Conservation (phyloP, 495 filamentous ascomycete genomes). For the Penicillium subrubescens region DNA sequence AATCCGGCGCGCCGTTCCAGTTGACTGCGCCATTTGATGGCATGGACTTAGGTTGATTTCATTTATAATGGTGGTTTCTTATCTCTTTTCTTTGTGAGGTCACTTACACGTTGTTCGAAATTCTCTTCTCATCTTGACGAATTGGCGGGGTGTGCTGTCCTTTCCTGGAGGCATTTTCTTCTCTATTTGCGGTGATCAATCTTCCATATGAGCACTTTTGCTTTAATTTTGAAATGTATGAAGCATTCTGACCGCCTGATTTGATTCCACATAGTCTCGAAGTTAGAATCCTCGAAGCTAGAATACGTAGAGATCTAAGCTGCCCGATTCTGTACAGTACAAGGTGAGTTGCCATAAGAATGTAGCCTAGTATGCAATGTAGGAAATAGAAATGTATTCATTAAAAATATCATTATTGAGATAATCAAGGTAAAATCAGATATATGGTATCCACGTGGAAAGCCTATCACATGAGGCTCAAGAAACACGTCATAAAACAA, state of each 20-base stretch:
- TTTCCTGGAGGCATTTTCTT: not conserved
- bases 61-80: not conserved
- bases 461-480: not conserved
- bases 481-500: conserved; percentile 4
- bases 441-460: not conserved
- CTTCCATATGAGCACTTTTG: not conserved
- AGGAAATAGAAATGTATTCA: not conserved
- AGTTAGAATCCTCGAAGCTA: no score
- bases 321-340: not conserved
- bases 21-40: conserved; percentile 5
- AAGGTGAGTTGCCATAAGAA: not conserved
- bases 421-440: not conserved
- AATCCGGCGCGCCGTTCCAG: conserved; percentile 1
- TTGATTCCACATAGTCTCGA: not conserved
- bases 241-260: not conserved
- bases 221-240: not conserved
- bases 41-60: conserved; percentile 22
- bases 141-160: not conserved
- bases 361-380: not conserved
- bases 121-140: not conserved
- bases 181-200: not conserved
- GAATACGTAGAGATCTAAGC: no score
- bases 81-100: not conserved
- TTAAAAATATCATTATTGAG: conserved; percentile 10
- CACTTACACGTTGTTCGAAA: not conserved